Evolutionary conservation across 176 grass and related monocot species (phyloP), one percentile per base, ranked within the genome.

Genomic region (Leersia perrieri): DNA sequence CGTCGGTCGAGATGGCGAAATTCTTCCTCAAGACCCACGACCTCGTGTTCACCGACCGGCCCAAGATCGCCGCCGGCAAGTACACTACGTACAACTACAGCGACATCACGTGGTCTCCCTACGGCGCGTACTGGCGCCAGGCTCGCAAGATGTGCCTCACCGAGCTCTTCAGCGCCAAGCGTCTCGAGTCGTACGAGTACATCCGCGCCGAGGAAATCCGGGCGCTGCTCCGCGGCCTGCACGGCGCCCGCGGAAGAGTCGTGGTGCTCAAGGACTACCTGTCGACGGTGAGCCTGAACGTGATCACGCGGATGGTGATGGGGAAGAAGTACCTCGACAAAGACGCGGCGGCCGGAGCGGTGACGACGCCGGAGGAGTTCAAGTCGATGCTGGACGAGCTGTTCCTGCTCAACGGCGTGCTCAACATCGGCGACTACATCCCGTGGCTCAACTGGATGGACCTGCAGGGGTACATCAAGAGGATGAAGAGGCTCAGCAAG

Each of bases 401-500:
- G 77, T 98, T 98, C 84, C 51, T 98, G 73, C 90, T 98, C 20
- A 98, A 98, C 49, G 92, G 95, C 1, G 92, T 98, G 76, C 80
- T 97, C 68, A 97, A 94, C 88, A 97, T 97, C 72, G 92, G 92
- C 40, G 95, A 97, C 79, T 94, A 85, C 10, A 94, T 97, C 63
- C 95, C 90, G 18, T 92, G 92, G 95, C 83, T 97, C 0, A 76
- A 92, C 69, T 90, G 87, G 82, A 66, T 97, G 12, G 92, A 97
- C 64, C 70, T 97, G 69, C 92, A 97, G 66, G 91, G 94, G 13
- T 97, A 97, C 62, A 87, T 97, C 69, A 87, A 33, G 90, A 31
- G 92, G 83, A 97, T 94, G 92, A 97, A 97, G 91, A 94, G 73
- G 67, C 34, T 97, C 9, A 64, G 89, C 80, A 88, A 87, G 85